Percentiles rank a stretch among this genome's conserved stretches.
Evolutionary conservation across 169 alveolate species (phyloP).

Genomic region (Perkinsus marinus): DNA sequence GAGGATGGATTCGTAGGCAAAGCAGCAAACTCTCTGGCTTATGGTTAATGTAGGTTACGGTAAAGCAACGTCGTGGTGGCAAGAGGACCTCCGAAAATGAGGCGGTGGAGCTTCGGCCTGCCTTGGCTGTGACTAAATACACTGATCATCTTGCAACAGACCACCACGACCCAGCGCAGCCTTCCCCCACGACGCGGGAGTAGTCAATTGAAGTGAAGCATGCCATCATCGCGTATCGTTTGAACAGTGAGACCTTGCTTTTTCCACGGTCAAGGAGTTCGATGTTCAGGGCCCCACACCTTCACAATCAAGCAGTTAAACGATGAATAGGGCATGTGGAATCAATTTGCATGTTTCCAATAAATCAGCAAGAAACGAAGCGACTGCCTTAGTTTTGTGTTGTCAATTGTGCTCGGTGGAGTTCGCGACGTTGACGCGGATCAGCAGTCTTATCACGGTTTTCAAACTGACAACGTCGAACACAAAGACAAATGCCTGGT

Average conservation of each 20-base stretch:
- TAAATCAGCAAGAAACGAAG: not conserved
- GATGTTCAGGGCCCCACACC: not conserved
- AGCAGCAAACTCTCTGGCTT: not conserved
- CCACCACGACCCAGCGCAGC: not conserved
- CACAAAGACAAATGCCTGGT: not conserved
- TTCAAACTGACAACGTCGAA: not conserved
- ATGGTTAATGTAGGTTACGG: not conserved
- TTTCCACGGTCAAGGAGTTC: not conserved
- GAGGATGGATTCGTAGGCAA: not conserved
- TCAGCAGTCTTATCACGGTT: not conserved
- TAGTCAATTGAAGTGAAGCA: not conserved
- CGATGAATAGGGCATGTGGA: not conserved
- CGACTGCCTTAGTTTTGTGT: not conserved
- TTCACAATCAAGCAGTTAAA: not conserved
- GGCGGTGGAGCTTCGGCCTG: not conserved
- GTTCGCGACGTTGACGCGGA: not conserved
- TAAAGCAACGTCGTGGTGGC: not conserved
- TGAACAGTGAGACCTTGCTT: not conserved
- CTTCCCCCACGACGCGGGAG: not conserved
- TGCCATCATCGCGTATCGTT: not conserved
- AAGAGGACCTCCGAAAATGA: not conserved
- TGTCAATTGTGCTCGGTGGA: not conserved
- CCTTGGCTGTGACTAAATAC: not conserved
- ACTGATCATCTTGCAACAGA: not conserved
- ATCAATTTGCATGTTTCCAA: not conserved